phyloP scores from a whole-genome alignment of 441 rosid species.

The Corymbia calophylla region DNA sequence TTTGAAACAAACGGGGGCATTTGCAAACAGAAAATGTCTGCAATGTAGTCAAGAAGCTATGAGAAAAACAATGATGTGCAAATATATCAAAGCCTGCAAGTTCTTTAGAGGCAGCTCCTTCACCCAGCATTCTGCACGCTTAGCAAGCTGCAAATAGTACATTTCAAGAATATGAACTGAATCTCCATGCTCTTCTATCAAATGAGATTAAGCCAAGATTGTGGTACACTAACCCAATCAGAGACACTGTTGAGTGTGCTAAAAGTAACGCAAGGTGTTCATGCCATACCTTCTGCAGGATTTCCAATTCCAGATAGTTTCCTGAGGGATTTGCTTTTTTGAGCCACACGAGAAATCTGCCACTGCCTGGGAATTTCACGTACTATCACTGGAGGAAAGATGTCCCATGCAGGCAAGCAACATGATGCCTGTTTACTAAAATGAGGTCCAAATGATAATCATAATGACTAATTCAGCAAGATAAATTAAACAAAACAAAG shows the following conservation, averaged over 20 bases:
- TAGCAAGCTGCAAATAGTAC: constrained; percentile 52
- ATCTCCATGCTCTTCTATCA: no score
- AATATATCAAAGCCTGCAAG: constrained; percentile 34
- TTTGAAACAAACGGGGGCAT: constrained; percentile 59
- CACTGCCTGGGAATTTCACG: not conserved
- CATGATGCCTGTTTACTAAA: not conserved
- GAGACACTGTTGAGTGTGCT: no score
- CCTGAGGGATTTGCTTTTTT: constrained; percentile 49
- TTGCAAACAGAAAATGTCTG: constrained; percentile 82
- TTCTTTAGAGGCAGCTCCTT: constrained; percentile 64
- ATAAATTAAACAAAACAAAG: not conserved
- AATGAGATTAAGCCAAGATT: no score
- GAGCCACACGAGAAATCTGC: constrained; percentile 62
- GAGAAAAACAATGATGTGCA: not conserved
- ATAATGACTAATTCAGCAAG: not conserved
- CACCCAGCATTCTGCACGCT: constrained; percentile 72
- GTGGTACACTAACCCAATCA: not conserved
- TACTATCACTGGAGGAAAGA: not conserved
- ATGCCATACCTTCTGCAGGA: constrained; percentile 62
- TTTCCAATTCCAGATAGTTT: constrained; percentile 88
- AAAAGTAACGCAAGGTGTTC: constrained; percentile 15
- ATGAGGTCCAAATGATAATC: not conserved
- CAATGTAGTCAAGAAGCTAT: not conserved
- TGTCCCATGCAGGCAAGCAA: not conserved
- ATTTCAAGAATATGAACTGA: not conserved